Conservation (phyloP, 257 asterid genomes). For the Nicotiana undulata region DNA sequence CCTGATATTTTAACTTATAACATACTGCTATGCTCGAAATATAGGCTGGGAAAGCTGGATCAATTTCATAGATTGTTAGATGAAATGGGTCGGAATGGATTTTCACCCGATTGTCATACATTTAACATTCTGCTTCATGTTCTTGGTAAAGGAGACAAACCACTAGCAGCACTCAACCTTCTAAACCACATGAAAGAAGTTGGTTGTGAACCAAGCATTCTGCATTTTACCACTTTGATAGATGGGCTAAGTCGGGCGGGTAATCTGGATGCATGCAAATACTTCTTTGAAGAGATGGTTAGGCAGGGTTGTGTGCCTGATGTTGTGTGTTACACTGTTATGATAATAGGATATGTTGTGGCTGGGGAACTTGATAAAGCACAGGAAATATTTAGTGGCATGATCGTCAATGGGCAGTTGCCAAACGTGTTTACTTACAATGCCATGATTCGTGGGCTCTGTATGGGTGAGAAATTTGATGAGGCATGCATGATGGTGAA, state of each 20-base stretch:
- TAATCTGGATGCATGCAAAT: conserved; percentile 69
- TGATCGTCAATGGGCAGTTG: conserved; percentile 60
- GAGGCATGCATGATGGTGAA: conserved; percentile 76
- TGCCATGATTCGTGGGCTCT: conserved; percentile 89
- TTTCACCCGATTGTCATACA: conserved; percentile 83
- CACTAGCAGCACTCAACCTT: conserved; percentile 76
- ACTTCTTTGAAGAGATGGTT: conserved; percentile 71
- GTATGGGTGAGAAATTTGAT: conserved; percentile 64
- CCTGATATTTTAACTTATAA: conserved; percentile 88
- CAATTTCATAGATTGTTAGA: conserved; percentile 71
- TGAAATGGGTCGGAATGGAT: conserved; percentile 74
- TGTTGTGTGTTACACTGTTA: conserved; percentile 82
- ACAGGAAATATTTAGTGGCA: conserved; percentile 49
- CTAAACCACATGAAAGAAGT: conserved; percentile 85
- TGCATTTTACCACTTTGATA: conserved; percentile 82
- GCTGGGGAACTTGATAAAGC: conserved; percentile 69
- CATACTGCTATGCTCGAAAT: conserved; percentile 78
- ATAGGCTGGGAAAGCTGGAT: conserved; percentile 72
- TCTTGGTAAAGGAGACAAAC: conserved; percentile 78
- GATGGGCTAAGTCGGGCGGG: conserved; percentile 97
- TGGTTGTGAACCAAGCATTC: conserved; percentile 61
- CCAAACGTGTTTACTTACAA: conserved; percentile 94
- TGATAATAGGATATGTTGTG: conserved; percentile 80
- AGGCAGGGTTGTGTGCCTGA: conserved; percentile 68
- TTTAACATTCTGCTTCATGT: conserved; percentile 81